These are phyloP conservation scores for Linnemannia exigua DNA, from an alignment of 192 early-diverging fungal genomes.

Conservation along the genomic window DNA sequence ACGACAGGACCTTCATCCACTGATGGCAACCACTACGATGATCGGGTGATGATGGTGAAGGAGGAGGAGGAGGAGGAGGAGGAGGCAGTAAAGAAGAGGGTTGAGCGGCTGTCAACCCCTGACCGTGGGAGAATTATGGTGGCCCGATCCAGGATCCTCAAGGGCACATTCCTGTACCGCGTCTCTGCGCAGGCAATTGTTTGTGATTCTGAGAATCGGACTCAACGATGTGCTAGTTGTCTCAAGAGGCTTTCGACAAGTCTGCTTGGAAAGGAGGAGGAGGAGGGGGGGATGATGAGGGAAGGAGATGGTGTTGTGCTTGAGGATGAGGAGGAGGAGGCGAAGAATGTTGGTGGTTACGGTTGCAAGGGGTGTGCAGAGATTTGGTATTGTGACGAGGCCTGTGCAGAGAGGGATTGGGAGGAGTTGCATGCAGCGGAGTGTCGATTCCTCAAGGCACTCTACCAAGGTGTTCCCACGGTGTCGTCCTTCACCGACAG, in stretches of 20 bases:
- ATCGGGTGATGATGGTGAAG: not conserved
- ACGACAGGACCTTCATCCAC: no score
- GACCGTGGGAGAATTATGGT: constrained; percentile 37
- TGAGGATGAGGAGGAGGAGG: not conserved
- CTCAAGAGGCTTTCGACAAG: not conserved
- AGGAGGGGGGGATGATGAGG: not conserved
- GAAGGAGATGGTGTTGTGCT: not conserved
- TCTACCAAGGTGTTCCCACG: not conserved
- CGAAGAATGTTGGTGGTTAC: not conserved
- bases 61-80: not conserved
- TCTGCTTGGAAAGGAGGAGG: no score
- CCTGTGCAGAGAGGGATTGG: constrained; percentile 20
- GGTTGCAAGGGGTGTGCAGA: constrained; percentile 1
- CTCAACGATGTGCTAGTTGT: constrained; percentile 20
- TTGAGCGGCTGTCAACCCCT: constrained; percentile 5
- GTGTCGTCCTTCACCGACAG: not conserved
- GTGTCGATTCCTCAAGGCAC: constrained; percentile 17
- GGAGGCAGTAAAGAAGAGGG: not conserved
- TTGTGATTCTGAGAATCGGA: constrained; percentile 10
- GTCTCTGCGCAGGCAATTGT: constrained; percentile 2
- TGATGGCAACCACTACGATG: not conserved
- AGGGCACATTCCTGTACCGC: constrained; percentile 5
- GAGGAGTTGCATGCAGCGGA: constrained; percentile 10
- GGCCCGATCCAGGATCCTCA: not conserved
- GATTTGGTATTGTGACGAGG: constrained; percentile 32